Percentiles rank a stretch among this genome's conserved stretches.
These are phyloP conservation scores for Nyssa sinensis DNA, from an alignment of 148 eudicot genomes.

Conservation along the genomic window DNA sequence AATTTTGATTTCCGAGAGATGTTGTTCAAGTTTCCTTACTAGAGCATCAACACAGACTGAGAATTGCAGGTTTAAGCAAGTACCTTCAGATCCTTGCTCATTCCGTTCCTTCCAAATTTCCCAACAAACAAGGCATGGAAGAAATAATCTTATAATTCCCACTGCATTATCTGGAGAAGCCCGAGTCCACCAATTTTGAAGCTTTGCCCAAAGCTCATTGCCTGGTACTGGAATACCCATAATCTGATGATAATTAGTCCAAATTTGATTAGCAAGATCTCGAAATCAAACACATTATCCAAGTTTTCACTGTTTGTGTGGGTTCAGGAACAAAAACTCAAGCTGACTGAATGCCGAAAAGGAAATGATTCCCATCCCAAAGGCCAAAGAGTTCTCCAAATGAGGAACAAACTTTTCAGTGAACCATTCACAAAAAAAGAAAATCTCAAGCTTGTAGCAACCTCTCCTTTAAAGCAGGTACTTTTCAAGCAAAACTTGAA, in stretches of 20 bases:
- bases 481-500: background rate
- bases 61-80: background rate
- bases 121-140: background rate
- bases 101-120: background rate
- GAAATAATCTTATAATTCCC: background rate
- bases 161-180: background rate
- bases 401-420: background rate
- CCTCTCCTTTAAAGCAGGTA: no score
- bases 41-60: background rate
- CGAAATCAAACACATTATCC: background rate
- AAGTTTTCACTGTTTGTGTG: background rate
- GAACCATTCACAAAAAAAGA: background rate
- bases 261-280: background rate
- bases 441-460: background rate
- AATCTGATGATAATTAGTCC: background rate
- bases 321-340: background rate
- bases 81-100: constrained; percentile 1
- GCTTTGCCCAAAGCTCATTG: background rate
- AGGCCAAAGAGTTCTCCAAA: background rate
- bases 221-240: background rate
- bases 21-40: background rate
- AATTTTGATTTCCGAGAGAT: background rate
- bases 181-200: background rate
- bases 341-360: background rate
- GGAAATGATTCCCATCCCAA: background rate